Conservation (phyloP, 176 grass and related monocot genomes). For the Rhynchospora pubera region DNA sequence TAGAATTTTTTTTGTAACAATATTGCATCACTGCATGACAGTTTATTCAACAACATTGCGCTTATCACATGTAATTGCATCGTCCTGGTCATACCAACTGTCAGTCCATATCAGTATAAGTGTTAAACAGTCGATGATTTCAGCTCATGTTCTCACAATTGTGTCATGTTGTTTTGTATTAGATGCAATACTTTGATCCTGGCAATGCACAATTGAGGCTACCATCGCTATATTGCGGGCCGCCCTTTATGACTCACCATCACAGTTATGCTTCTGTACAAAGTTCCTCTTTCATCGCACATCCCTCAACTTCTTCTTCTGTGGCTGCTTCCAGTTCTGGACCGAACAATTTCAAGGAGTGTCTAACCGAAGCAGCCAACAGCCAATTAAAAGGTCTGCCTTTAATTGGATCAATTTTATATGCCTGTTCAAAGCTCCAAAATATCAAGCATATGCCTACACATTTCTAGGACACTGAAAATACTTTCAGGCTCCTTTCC, state of each 20-base stretch:
- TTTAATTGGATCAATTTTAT: not conserved
- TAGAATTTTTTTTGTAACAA: not conserved
- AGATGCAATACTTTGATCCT: conserved; percentile 17
- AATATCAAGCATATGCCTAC: not conserved
- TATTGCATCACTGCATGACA: not conserved
- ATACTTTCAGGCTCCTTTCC: too few species aligned
- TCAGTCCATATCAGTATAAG: not conserved
- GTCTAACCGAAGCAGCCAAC: not conserved
- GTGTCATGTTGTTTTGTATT: not conserved
- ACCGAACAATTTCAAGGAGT: conserved; percentile 2
- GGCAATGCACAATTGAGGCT: conserved; percentile 10
- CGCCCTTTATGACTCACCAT: not conserved
- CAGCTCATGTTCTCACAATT: not conserved
- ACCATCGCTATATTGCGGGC: not conserved
- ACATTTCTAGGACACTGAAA: not conserved
- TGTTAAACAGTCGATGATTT: not conserved
- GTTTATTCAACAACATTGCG: not conserved
- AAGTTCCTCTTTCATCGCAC: not conserved
- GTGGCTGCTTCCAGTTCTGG: not conserved
- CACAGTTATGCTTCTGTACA: conserved; percentile 4
- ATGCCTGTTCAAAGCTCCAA: not conserved
- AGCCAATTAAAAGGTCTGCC: not conserved
- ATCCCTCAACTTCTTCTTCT: not conserved
- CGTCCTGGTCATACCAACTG: not conserved
- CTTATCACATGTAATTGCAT: not conserved